A percentile compares a stretch with the other conserved stretches of the same genome.
These are phyloP conservation scores for Thermoascus crustaceus DNA, from an alignment of 2,329 filamentous ascomycete species.

Conservation along the genomic window DNA sequence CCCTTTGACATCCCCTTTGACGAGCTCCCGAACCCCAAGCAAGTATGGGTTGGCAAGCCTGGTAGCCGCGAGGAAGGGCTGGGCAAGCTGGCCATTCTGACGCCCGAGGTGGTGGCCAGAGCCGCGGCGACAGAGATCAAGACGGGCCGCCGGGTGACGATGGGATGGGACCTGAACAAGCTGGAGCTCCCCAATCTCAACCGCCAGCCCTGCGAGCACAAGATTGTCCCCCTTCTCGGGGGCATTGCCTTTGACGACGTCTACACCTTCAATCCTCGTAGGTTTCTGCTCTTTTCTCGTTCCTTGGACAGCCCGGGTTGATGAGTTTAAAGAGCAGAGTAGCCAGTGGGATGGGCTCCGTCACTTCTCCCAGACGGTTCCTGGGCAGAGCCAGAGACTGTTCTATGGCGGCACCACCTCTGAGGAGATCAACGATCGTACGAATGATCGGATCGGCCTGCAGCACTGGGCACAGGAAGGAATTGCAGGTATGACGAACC, in stretches of 20 bases:
- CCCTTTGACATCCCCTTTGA: conserved; percentile 32
- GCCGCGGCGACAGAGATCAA: conserved; percentile 45
- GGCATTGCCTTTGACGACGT: conserved; percentile 44
- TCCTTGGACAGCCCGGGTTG: neutral
- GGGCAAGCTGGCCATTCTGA: conserved; percentile 45
- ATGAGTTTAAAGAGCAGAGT: conserved; percentile 32
- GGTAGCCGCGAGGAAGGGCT: conserved; percentile 45
- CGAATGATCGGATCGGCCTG: conserved; percentile 39
- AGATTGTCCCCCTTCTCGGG: conserved; percentile 42
- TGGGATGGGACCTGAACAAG: conserved; percentile 51
- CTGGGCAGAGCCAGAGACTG: conserved; percentile 29
- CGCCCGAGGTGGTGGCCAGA: conserved; percentile 43
- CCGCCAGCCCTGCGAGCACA: conserved; percentile 44
- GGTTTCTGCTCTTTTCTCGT: conserved; percentile 6
- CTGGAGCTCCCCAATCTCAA: conserved; percentile 48
- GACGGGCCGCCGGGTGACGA: conserved; percentile 43
- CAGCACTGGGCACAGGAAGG: conserved; percentile 44
- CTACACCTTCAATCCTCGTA: conserved; percentile 44
- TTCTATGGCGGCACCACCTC: conserved; percentile 44
- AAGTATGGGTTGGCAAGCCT: conserved; percentile 41
- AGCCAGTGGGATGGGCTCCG: conserved; percentile 47
- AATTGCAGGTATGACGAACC: conserved; percentile 27
- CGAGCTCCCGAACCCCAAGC: conserved; percentile 40
- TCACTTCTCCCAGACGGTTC: conserved; percentile 40
- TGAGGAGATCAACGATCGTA: conserved; percentile 39